A percentile compares a stretch with the other conserved stretches of the same genome.
Conservation (phyloP, 495 filamentous ascomycete species). For the Neurospora tetraspora region DNA sequence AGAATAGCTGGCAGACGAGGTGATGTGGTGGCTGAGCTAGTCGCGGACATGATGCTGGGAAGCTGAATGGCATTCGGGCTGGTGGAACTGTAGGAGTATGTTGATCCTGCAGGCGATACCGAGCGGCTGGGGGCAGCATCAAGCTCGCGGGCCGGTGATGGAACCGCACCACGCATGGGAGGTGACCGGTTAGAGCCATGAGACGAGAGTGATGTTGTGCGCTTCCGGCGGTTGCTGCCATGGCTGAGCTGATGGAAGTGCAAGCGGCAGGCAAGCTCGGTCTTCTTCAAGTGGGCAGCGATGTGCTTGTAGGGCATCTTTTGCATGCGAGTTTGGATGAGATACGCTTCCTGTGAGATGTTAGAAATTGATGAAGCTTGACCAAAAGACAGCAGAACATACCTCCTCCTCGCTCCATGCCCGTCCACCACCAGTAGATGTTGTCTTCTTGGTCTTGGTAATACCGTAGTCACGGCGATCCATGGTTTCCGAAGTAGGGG, state of each 20-base stretch:
- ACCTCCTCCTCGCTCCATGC: slow-evolving; percentile 76
- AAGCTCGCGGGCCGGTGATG: slow-evolving; percentile 38
- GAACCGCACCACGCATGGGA: slow-evolving; percentile 30
- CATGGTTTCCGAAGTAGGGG: slow-evolving; percentile 37
- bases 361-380: slow-evolving; percentile 6
- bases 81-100: slow-evolving; percentile 24
- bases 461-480: slow-evolving; percentile 45
- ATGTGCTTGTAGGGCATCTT: slow-evolving; percentile 90
- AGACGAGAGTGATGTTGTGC: slow-evolving; percentile 53
- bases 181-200: slow-evolving; percentile 38
- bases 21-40: slow-evolving; percentile 23
- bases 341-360: slow-evolving; percentile 60
- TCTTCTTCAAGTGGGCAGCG: slow-evolving; percentile 73
- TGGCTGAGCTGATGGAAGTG: slow-evolving; percentile 80
- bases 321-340: slow-evolving; percentile 70
- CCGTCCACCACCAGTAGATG: slow-evolving; percentile 60
- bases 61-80: slow-evolving; percentile 33
- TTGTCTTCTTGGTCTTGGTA: slow-evolving; percentile 50
- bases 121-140: slow-evolving; percentile 21
- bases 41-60: slow-evolving; percentile 33
- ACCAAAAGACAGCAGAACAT: slow-evolving; percentile 14
- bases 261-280: slow-evolving; percentile 72
- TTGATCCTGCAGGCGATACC: slow-evolving; percentile 27
- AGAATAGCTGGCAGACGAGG: slow-evolving; percentile 46
- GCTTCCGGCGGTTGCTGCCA: slow-evolving; percentile 63